A percentile compares a stretch with the other conserved stretches of the same genome.
Conservation (phyloP, 768 basidiomycete genomes). For the Dendrothele bispora region DNA sequence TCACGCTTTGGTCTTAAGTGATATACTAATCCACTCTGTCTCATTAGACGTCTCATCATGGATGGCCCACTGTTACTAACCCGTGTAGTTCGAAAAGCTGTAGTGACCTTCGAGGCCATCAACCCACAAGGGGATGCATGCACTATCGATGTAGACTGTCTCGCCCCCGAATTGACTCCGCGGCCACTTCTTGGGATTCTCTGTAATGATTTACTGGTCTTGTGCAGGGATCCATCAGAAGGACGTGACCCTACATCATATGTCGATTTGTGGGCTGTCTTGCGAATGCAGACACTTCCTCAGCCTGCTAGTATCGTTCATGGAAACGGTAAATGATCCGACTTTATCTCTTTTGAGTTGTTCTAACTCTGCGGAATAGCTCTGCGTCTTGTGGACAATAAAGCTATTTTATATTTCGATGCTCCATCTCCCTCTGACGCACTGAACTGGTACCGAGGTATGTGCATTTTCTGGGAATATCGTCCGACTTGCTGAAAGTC, state of each 20-base stretch:
- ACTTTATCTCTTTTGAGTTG: constrained; percentile 1
- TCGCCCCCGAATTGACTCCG: constrained; percentile 84
- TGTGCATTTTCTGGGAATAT: constrained; percentile 11
- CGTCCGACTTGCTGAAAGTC: constrained; percentile 1
- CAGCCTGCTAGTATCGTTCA: constrained; percentile 91
- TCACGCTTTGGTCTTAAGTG: neutral
- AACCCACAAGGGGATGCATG: constrained; percentile 76
- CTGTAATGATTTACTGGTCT: constrained; percentile 91
- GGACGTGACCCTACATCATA: constrained; percentile 70
- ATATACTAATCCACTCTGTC: constrained; percentile 11
- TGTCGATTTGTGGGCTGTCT: constrained; percentile 95
- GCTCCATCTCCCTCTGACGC: constrained; percentile 83
- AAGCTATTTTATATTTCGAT: constrained; percentile 88
- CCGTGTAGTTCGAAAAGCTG: constrained; percentile 86
- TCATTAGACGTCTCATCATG: constrained; percentile 83
- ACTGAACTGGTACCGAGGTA: constrained; percentile 89
- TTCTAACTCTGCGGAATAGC: constrained; percentile 38
- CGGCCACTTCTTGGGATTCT: constrained; percentile 78
- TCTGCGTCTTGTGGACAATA: constrained; percentile 87
- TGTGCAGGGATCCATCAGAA: constrained; percentile 84
- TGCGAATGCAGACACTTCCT: constrained; percentile 91
- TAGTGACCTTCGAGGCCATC: constrained; percentile 78
- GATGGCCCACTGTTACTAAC: constrained; percentile 85
- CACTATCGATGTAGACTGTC: constrained; percentile 86
- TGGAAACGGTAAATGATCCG: constrained; percentile 62